Conservation (phyloP, 306 rosid species). For the Neltuma alba region DNA sequence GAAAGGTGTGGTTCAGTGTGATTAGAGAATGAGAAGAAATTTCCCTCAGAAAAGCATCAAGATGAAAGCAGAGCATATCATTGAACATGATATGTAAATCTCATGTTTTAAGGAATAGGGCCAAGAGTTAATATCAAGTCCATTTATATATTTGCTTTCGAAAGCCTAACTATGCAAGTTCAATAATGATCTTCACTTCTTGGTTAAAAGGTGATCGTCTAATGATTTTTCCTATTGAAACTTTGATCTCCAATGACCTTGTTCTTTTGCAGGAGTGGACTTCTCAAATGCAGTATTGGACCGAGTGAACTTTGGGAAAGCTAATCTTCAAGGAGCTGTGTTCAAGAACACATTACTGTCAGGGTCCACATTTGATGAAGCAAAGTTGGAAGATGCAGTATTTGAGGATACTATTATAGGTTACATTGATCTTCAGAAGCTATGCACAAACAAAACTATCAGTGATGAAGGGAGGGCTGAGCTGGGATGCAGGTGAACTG, state of each 20-base stretch:
- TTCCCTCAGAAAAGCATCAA: neutral
- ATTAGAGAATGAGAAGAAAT: neutral
- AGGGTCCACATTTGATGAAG: slow-evolving; percentile 85
- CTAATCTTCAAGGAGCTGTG: slow-evolving; percentile 86
- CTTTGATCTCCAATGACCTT: neutral
- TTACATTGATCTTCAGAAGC: slow-evolving; percentile 89
- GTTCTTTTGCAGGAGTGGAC: slow-evolving; percentile 64
- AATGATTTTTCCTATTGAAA: neutral
- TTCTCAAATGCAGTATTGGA: slow-evolving; percentile 93
- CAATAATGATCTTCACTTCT: neutral
- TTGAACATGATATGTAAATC: neutral
- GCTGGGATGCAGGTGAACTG: slow-evolving; percentile 75
- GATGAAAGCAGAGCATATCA: neutral
- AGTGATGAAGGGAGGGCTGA: slow-evolving; percentile 67
- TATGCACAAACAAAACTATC: slow-evolving; percentile 69
- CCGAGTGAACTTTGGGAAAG: slow-evolving; percentile 87
- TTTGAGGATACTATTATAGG: slow-evolving; percentile 97
- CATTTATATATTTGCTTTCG: neutral
- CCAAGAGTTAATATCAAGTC: neutral
- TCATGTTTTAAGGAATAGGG: neutral
- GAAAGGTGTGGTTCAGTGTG: neutral
- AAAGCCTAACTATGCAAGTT: neutral
- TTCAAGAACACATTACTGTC: slow-evolving; percentile 80
- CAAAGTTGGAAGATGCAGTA: slow-evolving; percentile 69
- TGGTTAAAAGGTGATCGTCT: neutral